phyloP scores from a whole-genome alignment of 495 filamentous ascomycete species.

The Xylaria cubensis region DNA sequence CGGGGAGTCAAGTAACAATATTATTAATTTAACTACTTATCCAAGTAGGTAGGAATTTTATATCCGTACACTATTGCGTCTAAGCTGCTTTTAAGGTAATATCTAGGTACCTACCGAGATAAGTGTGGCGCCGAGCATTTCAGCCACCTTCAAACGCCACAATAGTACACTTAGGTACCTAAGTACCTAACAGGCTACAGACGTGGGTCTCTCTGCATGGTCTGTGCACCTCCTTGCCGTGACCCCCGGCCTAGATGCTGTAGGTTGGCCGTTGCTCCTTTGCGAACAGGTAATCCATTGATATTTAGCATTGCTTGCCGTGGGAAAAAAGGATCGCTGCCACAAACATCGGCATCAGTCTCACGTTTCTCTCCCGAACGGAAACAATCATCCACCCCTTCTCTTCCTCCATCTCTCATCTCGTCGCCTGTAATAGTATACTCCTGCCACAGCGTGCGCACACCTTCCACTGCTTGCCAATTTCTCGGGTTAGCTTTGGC shows the following conservation, averaged over 20 bases:
- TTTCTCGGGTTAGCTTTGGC: slow-evolving; percentile 22
- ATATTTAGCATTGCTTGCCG: slow-evolving; percentile 22
- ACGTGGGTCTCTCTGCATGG: slow-evolving; percentile 11
- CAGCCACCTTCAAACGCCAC: no score
- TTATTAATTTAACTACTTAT: no score
- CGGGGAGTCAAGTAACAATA: no score
- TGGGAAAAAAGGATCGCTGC: slow-evolving; percentile 36
- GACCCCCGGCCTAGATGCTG: background rate
- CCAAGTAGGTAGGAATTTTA: no score
- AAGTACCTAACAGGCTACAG: background rate
- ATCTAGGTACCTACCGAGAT: no score
- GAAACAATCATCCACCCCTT: slow-evolving; percentile 26
- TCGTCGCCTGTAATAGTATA: slow-evolving; percentile 36
- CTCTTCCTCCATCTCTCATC: slow-evolving; percentile 27
- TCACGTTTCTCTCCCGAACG: slow-evolving; percentile 32
- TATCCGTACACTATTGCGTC: no score
- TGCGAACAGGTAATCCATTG: slow-evolving; percentile 46
- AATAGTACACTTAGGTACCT: no score
- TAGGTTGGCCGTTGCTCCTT: slow-evolving; percentile 26
- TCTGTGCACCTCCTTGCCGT: slow-evolving; percentile 7
- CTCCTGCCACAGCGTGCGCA: slow-evolving; percentile 26
- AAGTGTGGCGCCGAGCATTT: no score
- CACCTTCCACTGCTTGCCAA: slow-evolving; percentile 18
- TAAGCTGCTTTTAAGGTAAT: no score
- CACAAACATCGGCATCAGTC: slow-evolving; percentile 29